Base-by-base conservation (phyloP, 768 basidiomycete genomes). In the Phlegmacium glaucopus region DNA sequence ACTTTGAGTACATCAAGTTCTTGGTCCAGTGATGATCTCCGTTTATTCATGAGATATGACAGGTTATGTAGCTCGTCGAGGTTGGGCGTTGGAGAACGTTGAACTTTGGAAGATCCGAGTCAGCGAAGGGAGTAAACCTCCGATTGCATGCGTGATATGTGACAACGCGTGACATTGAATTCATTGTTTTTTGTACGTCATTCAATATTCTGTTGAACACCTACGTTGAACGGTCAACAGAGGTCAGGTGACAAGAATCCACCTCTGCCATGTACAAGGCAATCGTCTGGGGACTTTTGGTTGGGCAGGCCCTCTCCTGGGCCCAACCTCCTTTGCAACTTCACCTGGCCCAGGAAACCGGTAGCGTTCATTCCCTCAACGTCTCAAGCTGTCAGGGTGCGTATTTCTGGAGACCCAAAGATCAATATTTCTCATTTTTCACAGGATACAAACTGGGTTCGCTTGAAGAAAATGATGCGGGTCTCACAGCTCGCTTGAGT, bases 381-480 rank as follows among this genome's bases (percentile, higher is more conserved):
- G 48, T 56, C 13, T 49, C 55, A 4, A 50, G 32, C 2, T 60
- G 59, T 37, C 45, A 57, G 22, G 48, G 56, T 62, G 41, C 26
- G 42, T 27, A 37, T 42, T 55, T 12, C 51, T 39, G 3, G 48
- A 53, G 49, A 35, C 45, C 48, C 42, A 43, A 40, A 44, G 16
- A n/a, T 36, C 36, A 11, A 39, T 17, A 11, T 32, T 22, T 6
- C 42, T 48, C 11, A 9, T 17, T 8, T 26, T 30, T 15, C 32
- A 32, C 45, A 82, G 86, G 86, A 12, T 88, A 87, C 54, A 65
- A 66, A 6, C 61, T 88, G 15, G 56, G 61, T 12, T 65, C 67
- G 2, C 52, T 87, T 15, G 46, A 60, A 7, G 66, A 78, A 52
- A 76, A 67, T 3, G 50, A 57, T 12, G 68, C 57, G 10, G 83